A percentile compares a stretch with the other conserved stretches of the same genome.
Evolutionary conservation across 2,329 filamentous ascomycete species (phyloP).

Genomic region (Arthroderma uncinatum): DNA sequence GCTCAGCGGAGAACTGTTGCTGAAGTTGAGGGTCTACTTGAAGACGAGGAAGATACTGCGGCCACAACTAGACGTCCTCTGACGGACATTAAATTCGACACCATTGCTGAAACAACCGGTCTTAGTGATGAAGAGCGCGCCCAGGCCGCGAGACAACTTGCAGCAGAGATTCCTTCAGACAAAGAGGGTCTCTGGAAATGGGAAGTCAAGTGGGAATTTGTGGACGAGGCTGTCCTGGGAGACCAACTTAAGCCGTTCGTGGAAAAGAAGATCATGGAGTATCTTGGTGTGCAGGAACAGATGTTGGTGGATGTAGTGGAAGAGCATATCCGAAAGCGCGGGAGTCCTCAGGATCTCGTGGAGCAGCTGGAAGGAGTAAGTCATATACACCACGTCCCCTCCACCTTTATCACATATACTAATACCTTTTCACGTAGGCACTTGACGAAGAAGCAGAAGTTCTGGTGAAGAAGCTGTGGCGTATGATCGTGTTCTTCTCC

Average conservation of each 20-base stretch:
- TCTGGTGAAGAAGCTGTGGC: conserved; percentile 92
- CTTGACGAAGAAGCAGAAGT: conserved; percentile 91
- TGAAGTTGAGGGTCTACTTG: conserved; percentile 85
- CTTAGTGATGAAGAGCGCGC: conserved; percentile 81
- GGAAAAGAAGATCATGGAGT: conserved; percentile 96
- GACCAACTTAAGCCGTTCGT: conserved; percentile 90
- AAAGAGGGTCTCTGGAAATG: conserved; percentile 84
- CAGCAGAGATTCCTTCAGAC: conserved; percentile 79
- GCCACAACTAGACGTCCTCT: conserved; percentile 60
- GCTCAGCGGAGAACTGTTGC: conserved; percentile 67
- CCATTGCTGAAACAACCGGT: conserved; percentile 50
- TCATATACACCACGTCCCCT: conserved; percentile 17
- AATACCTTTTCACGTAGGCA: conserved; percentile 44
- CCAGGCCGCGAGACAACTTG: conserved; percentile 68
- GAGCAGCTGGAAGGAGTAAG: conserved; percentile 74
- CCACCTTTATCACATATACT: conserved; percentile 18
- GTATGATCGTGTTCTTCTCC: conserved; percentile 96
- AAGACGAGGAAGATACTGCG: conserved; percentile 83
- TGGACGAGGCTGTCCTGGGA: conserved; percentile 68
- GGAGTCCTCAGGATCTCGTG: conserved; percentile 65
- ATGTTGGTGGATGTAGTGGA: conserved; percentile 88
- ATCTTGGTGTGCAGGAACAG: conserved; percentile 90
- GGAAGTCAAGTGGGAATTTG: conserved; percentile 82
- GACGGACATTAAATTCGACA: conserved; percentile 72
- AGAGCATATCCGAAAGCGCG: conserved; percentile 66